Conservation (phyloP, 129 eudicot species). For the Flaveria bidentis region DNA sequence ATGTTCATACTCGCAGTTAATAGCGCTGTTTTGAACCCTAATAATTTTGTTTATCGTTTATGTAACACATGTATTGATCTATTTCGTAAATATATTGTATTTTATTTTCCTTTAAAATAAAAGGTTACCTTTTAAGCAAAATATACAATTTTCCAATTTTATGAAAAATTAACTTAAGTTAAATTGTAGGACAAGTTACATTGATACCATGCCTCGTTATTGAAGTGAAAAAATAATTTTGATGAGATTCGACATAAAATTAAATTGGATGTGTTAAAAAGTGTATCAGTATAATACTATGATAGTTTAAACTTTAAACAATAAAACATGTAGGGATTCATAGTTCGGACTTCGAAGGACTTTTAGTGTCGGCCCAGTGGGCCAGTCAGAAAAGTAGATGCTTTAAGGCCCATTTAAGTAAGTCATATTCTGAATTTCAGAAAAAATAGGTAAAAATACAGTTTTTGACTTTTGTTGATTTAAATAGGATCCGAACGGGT, state of each 20-base stretch:
- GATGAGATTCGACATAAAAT: not conserved
- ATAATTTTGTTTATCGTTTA: too few species aligned
- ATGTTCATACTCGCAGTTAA: too few species aligned
- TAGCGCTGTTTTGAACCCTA: too few species aligned
- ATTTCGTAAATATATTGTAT: too few species aligned
- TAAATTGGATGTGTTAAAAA: not conserved
- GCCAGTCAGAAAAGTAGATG: not conserved
- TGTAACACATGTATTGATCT: too few species aligned
- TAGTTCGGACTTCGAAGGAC: not conserved
- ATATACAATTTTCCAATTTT: too few species aligned
- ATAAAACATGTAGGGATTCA: not conserved
- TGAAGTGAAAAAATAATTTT: not conserved
- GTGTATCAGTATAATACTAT: not conserved
- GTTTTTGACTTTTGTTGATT: too few species aligned
- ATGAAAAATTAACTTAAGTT: too few species aligned
- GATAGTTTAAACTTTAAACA: not conserved
- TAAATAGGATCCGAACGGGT: too few species aligned
- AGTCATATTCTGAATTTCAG: not conserved
- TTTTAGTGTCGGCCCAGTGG: not conserved
- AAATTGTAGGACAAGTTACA: not conserved
- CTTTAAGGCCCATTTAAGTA: conserved; percentile 3
- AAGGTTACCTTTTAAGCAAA: too few species aligned
- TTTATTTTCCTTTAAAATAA: too few species aligned
- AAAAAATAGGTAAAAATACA: too few species aligned
- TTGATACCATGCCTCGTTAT: not conserved